These are phyloP conservation scores for Calonectria hawksworthii DNA, from an alignment of 2,329 filamentous ascomycete genomes.

Conservation along the genomic window DNA sequence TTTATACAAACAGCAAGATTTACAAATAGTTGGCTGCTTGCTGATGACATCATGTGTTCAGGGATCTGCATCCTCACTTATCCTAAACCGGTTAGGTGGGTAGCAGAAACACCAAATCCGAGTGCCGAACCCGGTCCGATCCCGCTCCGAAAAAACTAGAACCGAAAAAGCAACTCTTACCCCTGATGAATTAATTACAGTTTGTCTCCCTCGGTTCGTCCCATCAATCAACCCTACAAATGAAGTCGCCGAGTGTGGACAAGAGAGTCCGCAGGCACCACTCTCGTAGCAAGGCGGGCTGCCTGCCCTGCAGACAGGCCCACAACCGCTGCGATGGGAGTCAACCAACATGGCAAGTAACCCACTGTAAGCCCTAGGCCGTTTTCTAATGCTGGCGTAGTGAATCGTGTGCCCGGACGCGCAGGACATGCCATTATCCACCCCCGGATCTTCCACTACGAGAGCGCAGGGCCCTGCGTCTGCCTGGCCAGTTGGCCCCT, in stretches of 20 bases:
- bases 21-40: not conserved
- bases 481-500: not conserved
- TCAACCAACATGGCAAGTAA: slow-evolving; percentile 4
- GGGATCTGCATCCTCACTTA: not conserved
- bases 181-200: not conserved
- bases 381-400: not conserved
- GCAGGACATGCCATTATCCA: not conserved
- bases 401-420: not conserved
- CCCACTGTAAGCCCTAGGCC: slow-evolving; percentile 4
- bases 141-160: not conserved
- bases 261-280: not conserved
- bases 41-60: not conserved
- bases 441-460: not conserved
- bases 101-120: not conserved
- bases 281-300: slow-evolving; percentile 1
- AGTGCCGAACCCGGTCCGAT: not conserved
- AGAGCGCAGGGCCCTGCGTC: not conserved
- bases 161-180: not conserved
- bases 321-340: slow-evolving; percentile 3
- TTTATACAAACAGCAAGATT: not conserved
- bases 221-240: not conserved
- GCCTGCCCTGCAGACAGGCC: not conserved
- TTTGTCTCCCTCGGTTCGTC: not conserved
- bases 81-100: not conserved
- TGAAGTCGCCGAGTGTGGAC: not conserved